Conservation (phyloP, 257 asterid genomes). For the Solanum chiquidenum region DNA sequence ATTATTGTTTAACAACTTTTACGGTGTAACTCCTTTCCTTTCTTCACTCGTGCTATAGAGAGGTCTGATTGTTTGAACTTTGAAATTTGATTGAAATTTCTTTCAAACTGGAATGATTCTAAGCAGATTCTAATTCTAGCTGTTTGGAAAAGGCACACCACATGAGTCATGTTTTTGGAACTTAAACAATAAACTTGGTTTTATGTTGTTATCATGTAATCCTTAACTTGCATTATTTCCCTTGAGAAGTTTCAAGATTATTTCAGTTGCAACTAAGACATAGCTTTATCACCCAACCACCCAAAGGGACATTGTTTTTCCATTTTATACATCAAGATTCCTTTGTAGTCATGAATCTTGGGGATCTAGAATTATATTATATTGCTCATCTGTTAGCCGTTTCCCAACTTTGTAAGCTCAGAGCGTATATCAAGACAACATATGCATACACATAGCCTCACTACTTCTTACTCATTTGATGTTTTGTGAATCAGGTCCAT, state of each 20-base stretch:
- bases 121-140: neutral
- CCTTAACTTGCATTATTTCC: neutral
- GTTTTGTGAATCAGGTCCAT: conserved; percentile 62
- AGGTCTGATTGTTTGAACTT: neutral
- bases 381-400: neutral
- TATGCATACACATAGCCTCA: neutral
- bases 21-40: neutral
- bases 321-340: neutral
- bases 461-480: conserved; percentile 7
- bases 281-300: neutral
- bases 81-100: neutral
- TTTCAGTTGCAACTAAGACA: neutral
- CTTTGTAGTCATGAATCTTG: neutral
- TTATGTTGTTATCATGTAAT: neutral
- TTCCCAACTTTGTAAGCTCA: neutral
- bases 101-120: neutral
- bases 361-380: neutral
- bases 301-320: neutral
- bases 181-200: neutral
- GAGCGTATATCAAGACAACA: neutral
- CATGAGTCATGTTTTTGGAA: neutral
- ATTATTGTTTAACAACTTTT: neutral
- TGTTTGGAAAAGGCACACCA: neutral
- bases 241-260: neutral
- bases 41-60: neutral